These are phyloP conservation scores for Cyclotella choctawhatcheeana DNA, from an alignment of 108 stramenopile genomes.

Conservation along the genomic window DNA sequence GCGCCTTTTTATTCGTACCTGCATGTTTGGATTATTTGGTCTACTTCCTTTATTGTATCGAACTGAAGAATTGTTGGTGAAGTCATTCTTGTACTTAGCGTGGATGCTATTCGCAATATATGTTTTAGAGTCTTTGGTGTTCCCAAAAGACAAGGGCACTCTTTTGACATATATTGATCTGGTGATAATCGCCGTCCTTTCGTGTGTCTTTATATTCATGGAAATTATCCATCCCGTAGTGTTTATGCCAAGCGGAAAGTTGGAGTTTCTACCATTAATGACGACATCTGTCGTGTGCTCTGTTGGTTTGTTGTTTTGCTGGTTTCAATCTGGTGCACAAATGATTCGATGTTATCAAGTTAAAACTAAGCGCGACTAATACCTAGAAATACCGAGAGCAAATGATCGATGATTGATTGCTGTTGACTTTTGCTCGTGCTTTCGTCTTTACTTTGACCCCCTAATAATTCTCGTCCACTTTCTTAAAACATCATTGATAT, in stretches of 20 bases:
- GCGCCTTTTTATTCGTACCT: conserved; percentile 57
- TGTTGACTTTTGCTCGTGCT: neutral
- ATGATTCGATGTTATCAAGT: neutral
- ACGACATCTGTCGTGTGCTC: conserved; percentile 72
- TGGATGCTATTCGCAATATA: conserved; percentile 58
- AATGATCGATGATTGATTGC: neutral
- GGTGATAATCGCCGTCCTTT: conserved; percentile 26
- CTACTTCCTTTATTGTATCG: conserved; percentile 77
- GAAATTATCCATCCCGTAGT: conserved; percentile 68
- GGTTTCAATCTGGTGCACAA: conserved; percentile 44
- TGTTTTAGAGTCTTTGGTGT: conserved; percentile 17
- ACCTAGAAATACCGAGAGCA: neutral
- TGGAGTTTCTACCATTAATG: conserved; percentile 85
- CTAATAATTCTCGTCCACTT: conserved; percentile 60
- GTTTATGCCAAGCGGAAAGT: conserved; percentile 48
- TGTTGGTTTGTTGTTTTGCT: conserved; percentile 66
- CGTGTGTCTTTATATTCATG: conserved; percentile 42
- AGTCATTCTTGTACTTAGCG: conserved; percentile 49
- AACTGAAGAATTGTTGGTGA: conserved; percentile 63
- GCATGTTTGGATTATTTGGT: conserved; percentile 68
- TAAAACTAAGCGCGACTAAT: conserved; percentile 7
- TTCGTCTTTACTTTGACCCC: conserved; percentile 3
- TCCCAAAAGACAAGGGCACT: conserved; percentile 12
- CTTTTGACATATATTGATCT: conserved; percentile 30
- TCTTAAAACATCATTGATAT: conserved; percentile 55